Percentiles rank a stretch among this genome's conserved stretches.
These are phyloP conservation scores for Fennellomyces sp. DNA, from an alignment of 371 early-diverging fungal species.

Conservation along the genomic window DNA sequence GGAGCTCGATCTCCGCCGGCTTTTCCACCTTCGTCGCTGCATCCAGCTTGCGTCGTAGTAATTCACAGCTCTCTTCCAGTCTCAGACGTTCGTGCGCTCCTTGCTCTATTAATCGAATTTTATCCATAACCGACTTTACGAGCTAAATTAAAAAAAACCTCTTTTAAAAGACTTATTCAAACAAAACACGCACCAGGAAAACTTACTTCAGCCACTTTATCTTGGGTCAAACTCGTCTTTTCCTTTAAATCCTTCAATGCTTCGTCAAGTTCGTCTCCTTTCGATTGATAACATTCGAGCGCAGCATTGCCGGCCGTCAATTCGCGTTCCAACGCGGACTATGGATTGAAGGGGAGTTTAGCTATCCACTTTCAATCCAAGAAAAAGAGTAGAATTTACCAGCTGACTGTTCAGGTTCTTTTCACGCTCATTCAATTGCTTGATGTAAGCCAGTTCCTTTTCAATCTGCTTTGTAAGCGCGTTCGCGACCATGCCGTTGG, in stretches of 20 bases:
- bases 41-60: constrained; percentile 61
- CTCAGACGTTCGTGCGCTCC: constrained; percentile 57
- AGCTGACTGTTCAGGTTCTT: constrained; percentile 11
- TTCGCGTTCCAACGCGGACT: constrained; percentile 48
- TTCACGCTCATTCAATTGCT: constrained; percentile 14
- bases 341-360: background rate
- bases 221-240: constrained; percentile 24
- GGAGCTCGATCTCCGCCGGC: constrained; percentile 55
- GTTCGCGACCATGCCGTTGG: constrained; percentile 62
- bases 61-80: constrained; percentile 56
- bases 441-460: constrained; percentile 82
- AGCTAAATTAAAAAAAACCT: constrained; percentile 33
- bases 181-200: too few relatives aligned
- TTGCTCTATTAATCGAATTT: constrained; percentile 56
- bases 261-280: constrained; percentile 40
- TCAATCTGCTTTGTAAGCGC: constrained; percentile 77
- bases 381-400: background rate
- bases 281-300: constrained; percentile 52
- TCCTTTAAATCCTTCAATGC: constrained; percentile 47
- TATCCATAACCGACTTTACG: constrained; percentile 57
- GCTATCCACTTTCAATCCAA: too few relatives aligned
- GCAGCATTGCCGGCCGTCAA: constrained; percentile 43
- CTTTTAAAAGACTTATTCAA: too few relatives aligned
- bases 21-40: constrained; percentile 50
- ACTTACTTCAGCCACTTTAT: constrained; percentile 53